phyloP scores from a whole-genome alignment of 768 basidiomycete genomes.

The Mycena galopus region DNA sequence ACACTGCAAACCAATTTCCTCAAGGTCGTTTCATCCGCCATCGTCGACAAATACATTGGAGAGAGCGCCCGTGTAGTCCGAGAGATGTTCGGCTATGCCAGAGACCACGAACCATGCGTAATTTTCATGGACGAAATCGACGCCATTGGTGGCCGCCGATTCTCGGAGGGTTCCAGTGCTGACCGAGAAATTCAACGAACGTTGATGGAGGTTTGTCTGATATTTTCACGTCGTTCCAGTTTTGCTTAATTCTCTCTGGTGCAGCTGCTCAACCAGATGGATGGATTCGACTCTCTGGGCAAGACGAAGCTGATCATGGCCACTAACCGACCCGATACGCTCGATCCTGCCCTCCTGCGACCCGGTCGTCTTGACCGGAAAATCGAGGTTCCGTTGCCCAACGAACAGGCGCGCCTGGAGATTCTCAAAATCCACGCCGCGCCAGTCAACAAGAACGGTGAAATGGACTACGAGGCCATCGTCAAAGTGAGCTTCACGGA shows the following conservation, averaged over 20 bases:
- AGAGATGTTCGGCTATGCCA: conserved; percentile 99
- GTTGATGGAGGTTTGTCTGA: conserved; percentile 82
- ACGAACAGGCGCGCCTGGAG: conserved; percentile 95
- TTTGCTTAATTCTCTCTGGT: not conserved
- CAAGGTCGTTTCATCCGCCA: conserved; percentile 98
- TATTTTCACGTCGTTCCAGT: not conserved
- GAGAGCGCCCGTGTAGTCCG: conserved; percentile 96
- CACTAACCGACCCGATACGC: conserved; percentile 98
- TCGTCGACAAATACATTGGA: conserved; percentile 98
- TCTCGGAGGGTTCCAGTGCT: conserved; percentile 96
- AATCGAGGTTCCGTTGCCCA: conserved; percentile 97
- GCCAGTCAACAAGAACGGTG: conserved; percentile 94
- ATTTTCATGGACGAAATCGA: conserved; percentile 99
- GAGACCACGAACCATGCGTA: conserved; percentile 97
- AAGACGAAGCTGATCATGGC: conserved; percentile 99
- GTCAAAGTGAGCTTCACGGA: conserved; percentile 76
- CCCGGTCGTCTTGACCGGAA: conserved; percentile 97
- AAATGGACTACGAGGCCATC: conserved; percentile 98
- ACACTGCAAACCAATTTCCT: conserved; percentile 96
- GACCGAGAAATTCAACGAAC: conserved; percentile 99
- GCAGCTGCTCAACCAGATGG: conserved; percentile 98
- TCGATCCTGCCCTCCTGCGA: conserved; percentile 95
- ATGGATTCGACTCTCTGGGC: conserved; percentile 98
- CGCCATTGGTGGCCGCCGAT: conserved; percentile 90
- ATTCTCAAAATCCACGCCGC: conserved; percentile 97